A percentile compares a stretch with the other conserved stretches of the same genome.
Conservation (phyloP, 192 early-diverging fungal species). For the Linnemannia hyalina region DNA sequence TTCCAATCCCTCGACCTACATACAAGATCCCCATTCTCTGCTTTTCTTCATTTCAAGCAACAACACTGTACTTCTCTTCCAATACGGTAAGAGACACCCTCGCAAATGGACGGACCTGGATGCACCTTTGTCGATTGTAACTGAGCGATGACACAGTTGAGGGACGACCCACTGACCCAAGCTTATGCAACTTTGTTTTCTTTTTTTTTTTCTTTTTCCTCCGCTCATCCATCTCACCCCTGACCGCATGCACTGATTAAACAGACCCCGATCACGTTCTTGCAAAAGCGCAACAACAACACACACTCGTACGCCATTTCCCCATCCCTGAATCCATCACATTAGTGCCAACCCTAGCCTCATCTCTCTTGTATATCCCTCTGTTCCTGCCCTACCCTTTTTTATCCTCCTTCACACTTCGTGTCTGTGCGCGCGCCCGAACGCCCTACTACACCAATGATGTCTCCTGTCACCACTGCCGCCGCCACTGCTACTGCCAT, state of each 20-base stretch:
- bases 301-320: not conserved
- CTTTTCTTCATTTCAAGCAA: not conserved
- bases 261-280: not conserved
- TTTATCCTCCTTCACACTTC: not conserved
- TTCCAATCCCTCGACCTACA: not conserved
- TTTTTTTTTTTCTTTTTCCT: not conserved
- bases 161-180: not conserved
- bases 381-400: not conserved
- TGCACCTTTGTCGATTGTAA: not conserved
- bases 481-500: not conserved
- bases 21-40: not conserved
- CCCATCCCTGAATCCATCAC: not conserved
- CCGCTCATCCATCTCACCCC: not conserved
- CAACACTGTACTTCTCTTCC: not conserved
- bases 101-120: not conserved
- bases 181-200: constrained; percentile 10
- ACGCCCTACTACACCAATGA: not conserved
- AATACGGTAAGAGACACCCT: too few relatives aligned
- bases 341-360: not conserved
- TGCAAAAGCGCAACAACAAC: not conserved
- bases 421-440: not conserved
- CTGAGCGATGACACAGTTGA: not conserved
- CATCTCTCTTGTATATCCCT: not conserved
- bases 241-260: not conserved
- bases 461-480: not conserved